phyloP scores from a whole-genome alignment of 768 basidiomycete species.

The Lactarius pseudohatsudake region DNA sequence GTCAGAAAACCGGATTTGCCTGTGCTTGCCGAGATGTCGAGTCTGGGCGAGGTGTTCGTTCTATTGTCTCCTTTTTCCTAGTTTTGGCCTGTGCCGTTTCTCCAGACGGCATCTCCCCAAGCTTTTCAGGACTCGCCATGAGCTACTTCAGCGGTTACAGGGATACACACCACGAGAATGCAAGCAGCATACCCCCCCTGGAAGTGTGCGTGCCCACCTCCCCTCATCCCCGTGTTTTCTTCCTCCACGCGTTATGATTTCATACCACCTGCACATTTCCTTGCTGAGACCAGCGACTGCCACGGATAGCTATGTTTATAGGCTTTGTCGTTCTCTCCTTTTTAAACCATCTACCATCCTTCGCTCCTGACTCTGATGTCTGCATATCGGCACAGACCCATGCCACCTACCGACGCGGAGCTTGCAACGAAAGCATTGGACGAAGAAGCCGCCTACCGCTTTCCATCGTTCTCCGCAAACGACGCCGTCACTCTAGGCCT shows the following conservation, averaged over 20 bases:
- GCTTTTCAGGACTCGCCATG: constrained; percentile 12
- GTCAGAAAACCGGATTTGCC: neutral
- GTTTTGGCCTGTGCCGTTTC: neutral
- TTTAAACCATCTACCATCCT: constrained; percentile 2
- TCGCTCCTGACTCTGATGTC: constrained; percentile 25
- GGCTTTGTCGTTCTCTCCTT: neutral
- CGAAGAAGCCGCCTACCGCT: constrained; percentile 71
- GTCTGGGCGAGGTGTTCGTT: neutral
- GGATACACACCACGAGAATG: constrained; percentile 22
- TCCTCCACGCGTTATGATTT: neutral
- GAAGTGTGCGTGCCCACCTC: constrained; percentile 28
- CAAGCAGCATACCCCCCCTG: constrained; percentile 28
- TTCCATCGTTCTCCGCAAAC: constrained; percentile 68
- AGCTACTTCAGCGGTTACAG: constrained; percentile 22
- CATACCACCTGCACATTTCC: constrained; percentile 8
- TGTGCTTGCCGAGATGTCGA: constrained; percentile 2
- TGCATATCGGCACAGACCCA: constrained; percentile 63
- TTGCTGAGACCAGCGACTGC: neutral
- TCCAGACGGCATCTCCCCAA: constrained; percentile 1
- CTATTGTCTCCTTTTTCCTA: constrained; percentile 1
- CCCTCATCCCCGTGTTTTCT: constrained; percentile 24
- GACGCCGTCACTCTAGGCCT: constrained; percentile 81
- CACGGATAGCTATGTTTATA: constrained; percentile 2
- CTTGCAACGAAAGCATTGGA: constrained; percentile 67
- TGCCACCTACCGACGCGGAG: constrained; percentile 68